Conservation (phyloP, 805 yeast genomes). For the Sugiyamaella smithiae region DNA sequence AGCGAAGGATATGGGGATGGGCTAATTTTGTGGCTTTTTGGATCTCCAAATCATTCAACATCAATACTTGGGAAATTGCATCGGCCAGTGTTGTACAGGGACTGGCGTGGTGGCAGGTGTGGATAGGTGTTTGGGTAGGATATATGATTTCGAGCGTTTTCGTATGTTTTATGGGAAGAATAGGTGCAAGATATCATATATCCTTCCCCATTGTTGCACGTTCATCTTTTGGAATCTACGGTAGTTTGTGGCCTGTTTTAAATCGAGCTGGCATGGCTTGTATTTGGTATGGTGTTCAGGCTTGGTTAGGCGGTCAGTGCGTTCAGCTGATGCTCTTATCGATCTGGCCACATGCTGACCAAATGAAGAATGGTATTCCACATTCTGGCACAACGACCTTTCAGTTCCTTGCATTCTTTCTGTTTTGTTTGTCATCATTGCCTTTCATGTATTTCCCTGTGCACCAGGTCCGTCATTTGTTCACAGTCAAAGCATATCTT, state of each 20-base stretch:
- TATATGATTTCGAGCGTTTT: slow-evolving; percentile 67
- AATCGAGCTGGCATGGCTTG: slow-evolving; percentile 86
- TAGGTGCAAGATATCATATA: slow-evolving; percentile 77
- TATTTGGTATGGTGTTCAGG: slow-evolving; percentile 86
- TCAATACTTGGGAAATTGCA: slow-evolving; percentile 90
- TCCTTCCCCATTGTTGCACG: slow-evolving; percentile 82
- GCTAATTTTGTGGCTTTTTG: slow-evolving; percentile 75
- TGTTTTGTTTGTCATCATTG: slow-evolving; percentile 76
- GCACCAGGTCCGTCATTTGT: slow-evolving; percentile 78
- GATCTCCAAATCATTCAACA: slow-evolving; percentile 87
- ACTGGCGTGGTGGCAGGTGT: slow-evolving; percentile 86
- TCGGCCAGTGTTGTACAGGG: slow-evolving; percentile 78
- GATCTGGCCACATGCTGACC: slow-evolving; percentile 52
- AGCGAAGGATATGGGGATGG: slow-evolving; percentile 83
- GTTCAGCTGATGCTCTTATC: slow-evolving; percentile 72
- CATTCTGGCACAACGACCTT: slow-evolving; percentile 66
- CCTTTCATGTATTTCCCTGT: slow-evolving; percentile 83
- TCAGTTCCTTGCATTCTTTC: slow-evolving; percentile 69
- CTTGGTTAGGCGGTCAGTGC: slow-evolving; percentile 82
- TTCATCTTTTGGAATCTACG: slow-evolving; percentile 82
- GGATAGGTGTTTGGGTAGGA: slow-evolving; percentile 91
- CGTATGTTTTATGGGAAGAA: slow-evolving; percentile 67
- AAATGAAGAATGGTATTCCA: slow-evolving; percentile 48
- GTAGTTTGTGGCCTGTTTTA: slow-evolving; percentile 82
- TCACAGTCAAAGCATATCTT: slow-evolving; percentile 73